Percentiles rank a stretch among this genome's conserved stretches.
Conservation (phyloP, 208 protist species). For the Leishmania martiniquensis region DNA sequence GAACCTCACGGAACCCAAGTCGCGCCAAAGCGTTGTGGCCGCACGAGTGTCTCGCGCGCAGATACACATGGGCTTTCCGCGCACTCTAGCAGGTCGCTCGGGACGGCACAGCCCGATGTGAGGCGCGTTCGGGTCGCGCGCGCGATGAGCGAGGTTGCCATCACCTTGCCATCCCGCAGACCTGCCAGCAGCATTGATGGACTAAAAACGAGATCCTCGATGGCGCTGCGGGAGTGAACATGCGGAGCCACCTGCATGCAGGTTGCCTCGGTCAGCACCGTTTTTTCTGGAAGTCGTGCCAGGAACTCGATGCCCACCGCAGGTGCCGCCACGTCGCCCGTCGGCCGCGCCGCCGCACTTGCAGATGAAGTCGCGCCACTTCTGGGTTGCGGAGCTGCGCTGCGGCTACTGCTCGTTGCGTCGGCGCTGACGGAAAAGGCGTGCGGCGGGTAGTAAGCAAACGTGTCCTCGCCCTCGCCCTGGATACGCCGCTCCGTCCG, state of each 20-base stretch:
- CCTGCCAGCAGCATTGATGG: slow-evolving; percentile 84
- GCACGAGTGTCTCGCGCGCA: neutral
- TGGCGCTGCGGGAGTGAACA: slow-evolving; percentile 30
- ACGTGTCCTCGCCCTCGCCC: slow-evolving; percentile 43
- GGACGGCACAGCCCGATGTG: slow-evolving; percentile 21
- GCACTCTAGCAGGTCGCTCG: slow-evolving; percentile 16
- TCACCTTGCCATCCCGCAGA: slow-evolving; percentile 74
- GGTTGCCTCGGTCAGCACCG: slow-evolving; percentile 41
- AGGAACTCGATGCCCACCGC: slow-evolving; percentile 18
- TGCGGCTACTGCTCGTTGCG: neutral
- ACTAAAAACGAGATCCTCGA: slow-evolving; percentile 72
- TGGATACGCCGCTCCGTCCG: slow-evolving; percentile 18
- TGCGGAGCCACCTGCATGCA: slow-evolving; percentile 50
- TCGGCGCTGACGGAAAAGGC: neutral
- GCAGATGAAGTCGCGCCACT: neutral
- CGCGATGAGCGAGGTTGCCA: slow-evolving; percentile 67
- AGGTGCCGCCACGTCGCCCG: slow-evolving; percentile 12
- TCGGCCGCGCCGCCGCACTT: slow-evolving; percentile 5
- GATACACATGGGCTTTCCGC: neutral
- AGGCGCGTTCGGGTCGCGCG: slow-evolving; percentile 38
- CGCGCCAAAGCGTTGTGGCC: neutral
- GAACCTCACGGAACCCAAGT: neutral
- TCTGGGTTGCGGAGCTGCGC: neutral
- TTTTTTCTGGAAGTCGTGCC: slow-evolving; percentile 13
- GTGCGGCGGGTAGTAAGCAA: slow-evolving; percentile 30